Base-by-base conservation (phyloP, 148 eudicot genomes). In the Arbutus unedo region DNA sequence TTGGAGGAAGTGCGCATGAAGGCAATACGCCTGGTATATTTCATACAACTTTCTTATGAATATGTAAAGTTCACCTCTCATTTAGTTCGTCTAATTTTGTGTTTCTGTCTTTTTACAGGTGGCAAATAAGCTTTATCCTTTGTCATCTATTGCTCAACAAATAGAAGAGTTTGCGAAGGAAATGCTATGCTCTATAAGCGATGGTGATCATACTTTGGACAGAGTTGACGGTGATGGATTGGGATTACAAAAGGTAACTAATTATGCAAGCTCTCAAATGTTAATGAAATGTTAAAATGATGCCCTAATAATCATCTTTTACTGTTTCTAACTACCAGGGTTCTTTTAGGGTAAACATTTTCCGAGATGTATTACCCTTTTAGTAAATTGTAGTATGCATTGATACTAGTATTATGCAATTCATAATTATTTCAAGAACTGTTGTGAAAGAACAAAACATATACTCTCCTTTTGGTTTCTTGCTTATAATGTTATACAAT, bases 1-100 rank as follows among this genome's bases (percentile, higher is more conserved):
- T 78, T 94, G 91, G 99, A 96, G 86, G 98, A 96, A 92, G 97
- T 96, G 80, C 97, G 95, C 23, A 93, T 90, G 94, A 96, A 96
- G 90, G 98, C 99, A 62, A 94, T 96, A 89, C 98, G 99, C 68
- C 89, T 96, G 98, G 99, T 96, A 94, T 83, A 23, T 48, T n/a
- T 44, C 85, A 81, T 62, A 79, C 57, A 51, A 67, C 54, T 72
- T 76, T 53, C 77, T 83, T 74, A 55, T 23, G 44, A 53, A 48
- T 54, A 19, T 38, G 31, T 31, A 41, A 51, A 76, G 25, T 66
- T 81, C 21, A 68, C 82, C 49, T n/a, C 19, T 79, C 25, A 60
- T 79, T 77, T 53, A 62, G 21, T 44, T 75, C 53, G 44, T 78
- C 53, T 48, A 78, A 45, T 62, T 64, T 83, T 25, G 18, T 16